Evolutionary conservation across 2,329 filamentous ascomycete genomes (phyloP).

Genomic region (Xylaria multiplex): DNA sequence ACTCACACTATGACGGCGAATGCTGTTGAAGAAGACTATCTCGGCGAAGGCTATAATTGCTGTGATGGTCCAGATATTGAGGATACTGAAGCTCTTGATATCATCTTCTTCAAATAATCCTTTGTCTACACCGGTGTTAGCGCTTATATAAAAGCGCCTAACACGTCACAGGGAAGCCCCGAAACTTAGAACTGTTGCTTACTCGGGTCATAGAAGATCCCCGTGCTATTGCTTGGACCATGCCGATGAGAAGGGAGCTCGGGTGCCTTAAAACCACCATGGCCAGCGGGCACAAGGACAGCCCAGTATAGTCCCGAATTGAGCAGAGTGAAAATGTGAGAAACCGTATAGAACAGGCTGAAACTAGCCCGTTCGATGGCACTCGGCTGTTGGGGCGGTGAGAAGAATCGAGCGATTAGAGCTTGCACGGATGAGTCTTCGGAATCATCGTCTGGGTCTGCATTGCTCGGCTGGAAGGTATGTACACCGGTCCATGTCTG

Average conservation of each 20-base stretch:
- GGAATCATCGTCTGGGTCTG: slow-evolving; percentile 46
- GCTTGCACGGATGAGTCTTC: slow-evolving; percentile 51
- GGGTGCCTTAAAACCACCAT: slow-evolving; percentile 49
- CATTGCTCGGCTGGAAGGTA: slow-evolving; percentile 56
- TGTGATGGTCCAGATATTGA: slow-evolving; percentile 58
- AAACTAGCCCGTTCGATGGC: slow-evolving; percentile 59
- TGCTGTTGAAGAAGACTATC: slow-evolving; percentile 62
- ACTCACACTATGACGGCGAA: slow-evolving; percentile 61
- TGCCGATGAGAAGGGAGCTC: slow-evolving; percentile 40
- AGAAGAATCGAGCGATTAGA: slow-evolving; percentile 54
- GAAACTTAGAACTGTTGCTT: slow-evolving; percentile 24
- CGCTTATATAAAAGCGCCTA: not conserved
- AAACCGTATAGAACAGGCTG: slow-evolving; percentile 60
- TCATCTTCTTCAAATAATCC: slow-evolving; percentile 60
- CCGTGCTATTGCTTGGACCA: slow-evolving; percentile 31
- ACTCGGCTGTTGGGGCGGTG: slow-evolving; percentile 55
- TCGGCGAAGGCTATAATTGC: slow-evolving; percentile 58
- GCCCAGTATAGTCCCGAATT: slow-evolving; percentile 63
- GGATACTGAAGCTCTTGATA: slow-evolving; percentile 58
- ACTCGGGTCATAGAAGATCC: slow-evolving; percentile 45
- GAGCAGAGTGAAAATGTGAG: slow-evolving; percentile 59
- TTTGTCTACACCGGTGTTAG: slow-evolving; percentile 52
- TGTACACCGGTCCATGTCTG: slow-evolving; percentile 65
- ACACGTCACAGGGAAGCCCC: not conserved
- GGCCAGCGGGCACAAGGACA: slow-evolving; percentile 51